Evolutionary conservation across 345 rosid genomes (phyloP), one percentile per base, ranked within the genome.

Genomic region (Leavenworthia alabamica): DNA sequence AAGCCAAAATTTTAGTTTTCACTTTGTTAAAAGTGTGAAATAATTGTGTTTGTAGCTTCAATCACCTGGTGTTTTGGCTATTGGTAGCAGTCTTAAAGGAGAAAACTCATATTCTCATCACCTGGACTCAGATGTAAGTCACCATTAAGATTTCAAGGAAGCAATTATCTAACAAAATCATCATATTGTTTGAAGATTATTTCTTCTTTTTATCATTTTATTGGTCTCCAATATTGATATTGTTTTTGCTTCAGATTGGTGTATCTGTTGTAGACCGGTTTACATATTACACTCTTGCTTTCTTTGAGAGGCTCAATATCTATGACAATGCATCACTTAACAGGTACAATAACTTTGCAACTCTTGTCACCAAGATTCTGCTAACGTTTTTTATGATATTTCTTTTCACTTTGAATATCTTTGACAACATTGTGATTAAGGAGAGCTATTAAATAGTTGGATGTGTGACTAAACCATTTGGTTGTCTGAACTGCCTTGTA

Each of bases 51-150:
- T 10, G 48, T 82, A 89, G 97, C 90, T 93, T 67, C 96, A 82
- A 40, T 93, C 99, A 14, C 95, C 95, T 56, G 97, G 92, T 71
- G 96, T 81, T 75, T 80, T 93, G 86, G 87, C 97, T 14, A 87
- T 93, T 70, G 97, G 97, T 68, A 89, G 99, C 71, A 93, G 99
- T 80, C 77, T 69, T 80, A 93, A 89, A 81, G 99, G 95, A 71
- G 99, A 93, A 74, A 93, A 84, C 77, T 93, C 99, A n/a, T 93
- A 89, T 68, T 93, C 97, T 13, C 99, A 93, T 80, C 99, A 89
- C 76, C 75, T 93, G 72, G 99, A 89, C 73, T 82, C 97, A 49
- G 96, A 93, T 82, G 95, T 87, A 81, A 81, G 94, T 68, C 31
- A 40, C 67, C 35, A 13, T 31, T 37, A 50, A 3, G 7, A 28